Percentiles rank a stretch among this genome's conserved stretches.
Conservation (phyloP, 2,329 filamentous ascomycete species). For the Fusarium luffae region DNA sequence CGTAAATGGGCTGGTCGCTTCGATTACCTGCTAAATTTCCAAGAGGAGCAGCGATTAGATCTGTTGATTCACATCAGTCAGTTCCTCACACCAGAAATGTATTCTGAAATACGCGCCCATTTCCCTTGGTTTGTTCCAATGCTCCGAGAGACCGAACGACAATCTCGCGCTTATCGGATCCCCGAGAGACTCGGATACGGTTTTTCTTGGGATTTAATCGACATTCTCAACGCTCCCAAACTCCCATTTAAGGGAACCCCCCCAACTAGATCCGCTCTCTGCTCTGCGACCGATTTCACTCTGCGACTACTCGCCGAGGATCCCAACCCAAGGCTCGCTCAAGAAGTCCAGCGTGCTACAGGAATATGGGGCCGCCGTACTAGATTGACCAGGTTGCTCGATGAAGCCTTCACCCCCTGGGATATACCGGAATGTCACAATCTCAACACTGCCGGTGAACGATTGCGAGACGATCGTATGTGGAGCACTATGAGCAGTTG, state of each 20-base stretch:
- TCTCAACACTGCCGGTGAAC: not conserved
- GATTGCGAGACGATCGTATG: not conserved
- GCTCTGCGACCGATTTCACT: not conserved
- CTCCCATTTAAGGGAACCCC: not conserved
- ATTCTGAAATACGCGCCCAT: not conserved
- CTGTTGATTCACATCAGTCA: accelerated
- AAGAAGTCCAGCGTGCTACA: not conserved
- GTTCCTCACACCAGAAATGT: not conserved
- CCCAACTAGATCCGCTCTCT: not conserved
- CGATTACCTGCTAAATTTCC: not conserved
- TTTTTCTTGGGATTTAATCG: too few species aligned
- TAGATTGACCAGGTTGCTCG: not conserved
- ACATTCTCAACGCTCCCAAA: too few species aligned
- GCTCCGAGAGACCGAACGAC: not conserved
- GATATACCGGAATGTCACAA: not conserved
- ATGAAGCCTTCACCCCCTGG: not conserved
- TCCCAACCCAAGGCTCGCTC: not conserved
- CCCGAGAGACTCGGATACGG: too few species aligned
- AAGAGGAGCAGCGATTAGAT: not conserved
- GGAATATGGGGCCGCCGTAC: accelerated
- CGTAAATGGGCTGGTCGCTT: not conserved
- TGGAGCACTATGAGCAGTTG: not conserved
- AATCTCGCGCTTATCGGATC: too few species aligned
- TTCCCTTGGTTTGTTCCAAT: not conserved
- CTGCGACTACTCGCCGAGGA: not conserved